Evolutionary conservation across 192 early-diverging fungal genomes (phyloP).

Genomic region (Linderina pennispora): DNA sequence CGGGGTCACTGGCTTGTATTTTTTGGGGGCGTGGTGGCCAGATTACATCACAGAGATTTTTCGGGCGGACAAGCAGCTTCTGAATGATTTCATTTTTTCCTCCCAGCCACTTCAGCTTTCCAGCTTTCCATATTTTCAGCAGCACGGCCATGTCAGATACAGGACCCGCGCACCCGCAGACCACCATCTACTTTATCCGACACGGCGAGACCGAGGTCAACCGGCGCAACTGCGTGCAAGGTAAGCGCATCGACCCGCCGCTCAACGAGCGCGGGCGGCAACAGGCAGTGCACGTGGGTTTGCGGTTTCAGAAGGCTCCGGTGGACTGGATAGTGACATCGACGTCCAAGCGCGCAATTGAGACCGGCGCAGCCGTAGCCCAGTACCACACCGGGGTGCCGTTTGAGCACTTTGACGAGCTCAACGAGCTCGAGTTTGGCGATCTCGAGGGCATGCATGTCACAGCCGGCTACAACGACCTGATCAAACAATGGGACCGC

Average conservation of each 20-base stretch:
- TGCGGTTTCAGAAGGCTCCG: slow-evolving; percentile 14
- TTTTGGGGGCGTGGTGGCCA: too few relatives aligned
- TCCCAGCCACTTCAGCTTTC: too few relatives aligned
- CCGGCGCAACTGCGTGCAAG: slow-evolving; percentile 34
- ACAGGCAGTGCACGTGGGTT: slow-evolving; percentile 24
- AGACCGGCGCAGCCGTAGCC: slow-evolving; percentile 24
- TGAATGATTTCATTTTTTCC: too few relatives aligned
- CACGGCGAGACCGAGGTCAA: slow-evolving; percentile 47
- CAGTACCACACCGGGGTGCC: slow-evolving; percentile 14
- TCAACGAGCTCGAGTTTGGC: slow-evolving; percentile 36
- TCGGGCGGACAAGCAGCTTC: too few relatives aligned
- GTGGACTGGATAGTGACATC: slow-evolving; percentile 41
- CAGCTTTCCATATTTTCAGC: too few relatives aligned
- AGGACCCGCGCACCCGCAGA: slow-evolving; percentile 1
- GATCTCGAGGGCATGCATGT: slow-evolving; percentile 33
- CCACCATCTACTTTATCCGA: slow-evolving; percentile 36
- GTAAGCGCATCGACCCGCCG: slow-evolving; percentile 36
- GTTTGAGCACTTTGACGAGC: slow-evolving; percentile 6
- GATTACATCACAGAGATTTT: too few relatives aligned
- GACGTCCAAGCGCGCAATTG: slow-evolving; percentile 17
- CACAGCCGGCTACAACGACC: slow-evolving; percentile 27
- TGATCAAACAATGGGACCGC: slow-evolving; percentile 19
- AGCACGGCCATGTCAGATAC: too few relatives aligned
- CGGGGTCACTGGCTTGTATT: too few relatives aligned
- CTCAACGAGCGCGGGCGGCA: slow-evolving; percentile 33